Evolutionary conservation across 2,329 filamentous ascomycete species (phyloP).

Genomic region (Dryadomyces quercus-mongolicae): DNA sequence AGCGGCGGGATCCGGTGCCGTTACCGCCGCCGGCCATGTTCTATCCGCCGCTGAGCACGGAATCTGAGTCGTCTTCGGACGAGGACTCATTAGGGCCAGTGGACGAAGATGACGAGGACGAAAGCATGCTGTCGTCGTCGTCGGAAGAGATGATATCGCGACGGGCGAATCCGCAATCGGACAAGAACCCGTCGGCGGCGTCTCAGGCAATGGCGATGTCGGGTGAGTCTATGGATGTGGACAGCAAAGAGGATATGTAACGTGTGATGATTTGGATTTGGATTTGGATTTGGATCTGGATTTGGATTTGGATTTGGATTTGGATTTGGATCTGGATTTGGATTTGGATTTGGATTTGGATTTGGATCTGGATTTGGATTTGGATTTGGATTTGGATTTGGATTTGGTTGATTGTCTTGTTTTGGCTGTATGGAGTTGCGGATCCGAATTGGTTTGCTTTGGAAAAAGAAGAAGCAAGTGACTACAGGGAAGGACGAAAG

Average conservation of each 20-base stretch:
- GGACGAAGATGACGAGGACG: slow-evolving; percentile 20
- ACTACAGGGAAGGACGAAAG: too few species aligned
- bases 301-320: neutral
- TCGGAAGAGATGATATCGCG: slow-evolving; percentile 20
- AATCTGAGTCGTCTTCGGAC: slow-evolving; percentile 17
- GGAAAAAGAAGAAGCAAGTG: too few species aligned
- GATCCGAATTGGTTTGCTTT: too few species aligned
- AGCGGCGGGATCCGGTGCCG: slow-evolving; percentile 31
- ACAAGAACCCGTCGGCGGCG: slow-evolving; percentile 24
- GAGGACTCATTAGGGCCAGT: slow-evolving; percentile 18
- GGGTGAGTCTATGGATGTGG: slow-evolving; percentile 6
- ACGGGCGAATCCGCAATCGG: slow-evolving; percentile 24
- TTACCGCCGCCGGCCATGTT: slow-evolving; percentile 42
- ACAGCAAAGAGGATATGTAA: neutral
- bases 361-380: neutral
- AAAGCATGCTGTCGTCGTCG: slow-evolving; percentile 18
- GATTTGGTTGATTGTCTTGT: too few species aligned
- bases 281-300: neutral
- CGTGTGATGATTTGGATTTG: neutral
- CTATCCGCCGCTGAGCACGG: slow-evolving; percentile 33
- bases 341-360: neutral
- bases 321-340: neutral
- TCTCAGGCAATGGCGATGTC: slow-evolving; percentile 25
- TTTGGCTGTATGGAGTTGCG: neutral
- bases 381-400: neutral